These are phyloP conservation scores for Calonectria pseudoreteaudii DNA, from an alignment of 2,329 filamentous ascomycete species.

Conservation along the genomic window DNA sequence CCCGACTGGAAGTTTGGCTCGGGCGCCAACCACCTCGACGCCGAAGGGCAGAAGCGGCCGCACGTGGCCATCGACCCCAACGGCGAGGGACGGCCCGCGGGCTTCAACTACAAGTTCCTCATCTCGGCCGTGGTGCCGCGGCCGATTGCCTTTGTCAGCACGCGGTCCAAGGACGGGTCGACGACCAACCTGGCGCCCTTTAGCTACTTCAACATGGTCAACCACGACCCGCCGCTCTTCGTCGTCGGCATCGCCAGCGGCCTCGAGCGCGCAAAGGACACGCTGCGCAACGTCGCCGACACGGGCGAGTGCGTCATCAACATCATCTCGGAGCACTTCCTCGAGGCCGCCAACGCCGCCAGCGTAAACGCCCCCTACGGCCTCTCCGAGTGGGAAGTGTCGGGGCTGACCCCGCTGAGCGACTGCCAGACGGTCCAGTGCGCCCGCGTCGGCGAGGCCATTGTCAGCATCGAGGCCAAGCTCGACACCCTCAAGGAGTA, in stretches of 20 bases:
- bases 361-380: slow-evolving; percentile 83
- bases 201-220: slow-evolving; percentile 85
- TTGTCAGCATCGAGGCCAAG: slow-evolving; percentile 86
- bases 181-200: slow-evolving; percentile 85
- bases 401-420: slow-evolving; percentile 78
- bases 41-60: slow-evolving; percentile 49
- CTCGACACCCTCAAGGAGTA: slow-evolving; percentile 82
- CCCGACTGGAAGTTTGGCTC: slow-evolving; percentile 75
- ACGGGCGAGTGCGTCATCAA: slow-evolving; percentile 85
- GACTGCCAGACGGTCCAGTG: slow-evolving; percentile 74
- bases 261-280: slow-evolving; percentile 76
- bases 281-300: slow-evolving; percentile 78
- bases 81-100: slow-evolving; percentile 72
- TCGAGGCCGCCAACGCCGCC: slow-evolving; percentile 90
- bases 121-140: slow-evolving; percentile 87
- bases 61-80: slow-evolving; percentile 88
- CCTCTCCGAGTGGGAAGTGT: slow-evolving; percentile 81
- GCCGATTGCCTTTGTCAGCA: slow-evolving; percentile 77
- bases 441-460: slow-evolving; percentile 82
- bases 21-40: slow-evolving; percentile 69
- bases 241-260: slow-evolving; percentile 64
- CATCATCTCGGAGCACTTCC: slow-evolving; percentile 84
- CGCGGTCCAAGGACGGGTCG: slow-evolving; percentile 68
- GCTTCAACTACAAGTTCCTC: slow-evolving; percentile 91
- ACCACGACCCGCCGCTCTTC: slow-evolving; percentile 90